Evolutionary conservation across 768 basidiomycete species (phyloP).

Genomic region (Trametes coccinea): DNA sequence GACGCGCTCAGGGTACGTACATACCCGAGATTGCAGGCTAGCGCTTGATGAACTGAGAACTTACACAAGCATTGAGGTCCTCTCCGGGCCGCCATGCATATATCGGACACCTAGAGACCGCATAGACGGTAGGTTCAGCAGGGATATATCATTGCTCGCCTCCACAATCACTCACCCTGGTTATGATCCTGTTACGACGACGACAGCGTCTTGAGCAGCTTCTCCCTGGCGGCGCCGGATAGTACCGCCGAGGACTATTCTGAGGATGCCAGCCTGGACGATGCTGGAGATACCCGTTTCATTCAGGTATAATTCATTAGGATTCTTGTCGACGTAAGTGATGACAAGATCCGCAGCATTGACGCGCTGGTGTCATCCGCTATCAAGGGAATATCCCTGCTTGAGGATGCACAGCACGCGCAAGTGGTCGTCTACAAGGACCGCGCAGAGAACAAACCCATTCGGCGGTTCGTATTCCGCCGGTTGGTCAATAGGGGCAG

Average conservation of each 20-base stretch:
- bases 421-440: neutral
- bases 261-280: neutral
- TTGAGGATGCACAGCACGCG: neutral
- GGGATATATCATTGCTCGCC: slow-evolving; percentile 4
- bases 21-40: too few species aligned
- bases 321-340: neutral
- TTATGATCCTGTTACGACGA: slow-evolving; percentile 10
- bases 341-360: slow-evolving; percentile 9
- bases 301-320: slow-evolving; percentile 2
- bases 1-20: neutral
- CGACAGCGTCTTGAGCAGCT: slow-evolving; percentile 5
- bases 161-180: slow-evolving; percentile 23
- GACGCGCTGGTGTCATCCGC: slow-evolving; percentile 7
- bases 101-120: neutral
- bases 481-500: slow-evolving; percentile 6
- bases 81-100: neutral
- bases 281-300: neutral
- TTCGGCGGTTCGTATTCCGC: slow-evolving; percentile 6
- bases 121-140: slow-evolving; percentile 10
- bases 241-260: slow-evolving; percentile 4
- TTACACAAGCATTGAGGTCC: neutral
- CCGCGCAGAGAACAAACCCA: neutral
- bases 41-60: neutral
- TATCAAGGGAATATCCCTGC: neutral
- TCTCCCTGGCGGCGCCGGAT: neutral